phyloP scores from a whole-genome alignment of 148 eudicot genomes.

The Talinum fruticosum region DNA sequence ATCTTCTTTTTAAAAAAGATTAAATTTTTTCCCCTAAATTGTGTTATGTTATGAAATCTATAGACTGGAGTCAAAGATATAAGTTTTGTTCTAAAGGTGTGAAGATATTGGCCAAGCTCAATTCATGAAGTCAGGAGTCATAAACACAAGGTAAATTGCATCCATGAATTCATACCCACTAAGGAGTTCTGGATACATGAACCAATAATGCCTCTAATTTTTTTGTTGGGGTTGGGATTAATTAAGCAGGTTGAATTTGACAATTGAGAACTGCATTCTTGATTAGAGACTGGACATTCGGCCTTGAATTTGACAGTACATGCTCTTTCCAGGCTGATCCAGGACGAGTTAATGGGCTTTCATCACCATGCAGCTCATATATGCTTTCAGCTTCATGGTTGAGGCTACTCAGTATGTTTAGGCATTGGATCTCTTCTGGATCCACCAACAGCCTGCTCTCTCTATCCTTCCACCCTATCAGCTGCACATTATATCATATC shows the following conservation, averaged over 20 bases:
- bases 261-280: slow-evolving; percentile 40
- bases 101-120: no score
- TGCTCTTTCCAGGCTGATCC: slow-evolving; percentile 73
- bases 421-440: slow-evolving; percentile 55
- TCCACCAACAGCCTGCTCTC: slow-evolving; percentile 60
- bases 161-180: no score
- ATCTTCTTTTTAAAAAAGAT: no score
- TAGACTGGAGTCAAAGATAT: no score
- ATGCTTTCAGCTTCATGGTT: slow-evolving; percentile 82
- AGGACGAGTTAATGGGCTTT: slow-evolving; percentile 24
- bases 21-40: no score
- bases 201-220: no score
- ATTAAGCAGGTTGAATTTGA: slow-evolving; percentile 18
- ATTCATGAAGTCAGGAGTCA: no score
- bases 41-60: no score
- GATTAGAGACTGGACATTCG: slow-evolving; percentile 46
- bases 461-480: slow-evolving; percentile 89
- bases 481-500: slow-evolving; percentile 32
- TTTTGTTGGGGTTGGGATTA: no score
- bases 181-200: no score
- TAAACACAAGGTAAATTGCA: no score
- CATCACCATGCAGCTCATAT: slow-evolving; percentile 48
- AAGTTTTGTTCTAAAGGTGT: no score
- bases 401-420: slow-evolving; percentile 38
- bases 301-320: slow-evolving; percentile 47